Evolutionary conservation across 345 rosid genomes (phyloP), one percentile per base, ranked within the genome.

Genomic region (Eucalyptus curtisii): DNA sequence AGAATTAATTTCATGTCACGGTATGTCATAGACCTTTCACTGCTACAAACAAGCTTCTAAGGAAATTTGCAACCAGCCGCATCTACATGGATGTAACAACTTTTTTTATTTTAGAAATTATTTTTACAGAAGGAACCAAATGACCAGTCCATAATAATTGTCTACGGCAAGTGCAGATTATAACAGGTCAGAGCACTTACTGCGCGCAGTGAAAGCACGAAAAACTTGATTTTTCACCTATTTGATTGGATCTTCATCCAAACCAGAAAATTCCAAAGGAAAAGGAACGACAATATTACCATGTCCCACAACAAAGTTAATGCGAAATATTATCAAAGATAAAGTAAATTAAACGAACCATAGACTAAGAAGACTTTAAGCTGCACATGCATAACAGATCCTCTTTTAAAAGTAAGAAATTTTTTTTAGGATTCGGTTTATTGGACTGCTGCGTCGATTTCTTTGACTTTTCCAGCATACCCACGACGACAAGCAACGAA

Each of bases 221-320:
- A 76, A 37, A 76, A 76, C 30, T 40, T 11, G n/a, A n/a, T 20
- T 37, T 40, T 22, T 76, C 84, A 22, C 44, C 16, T 40, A 40
- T 20, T 40, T 6, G 15, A 76, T 40, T 76, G 47, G 47, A 76
- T 76, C 84, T 40, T 40, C 45, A 94, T 89, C 97, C 95, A 95
- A 94, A 93, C 91, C 92, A 88, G 90, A 95, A 89, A 90, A 87
- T 86, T 94, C 98, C 98, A 96, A 95, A 95, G 91, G 53, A 40
- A 5, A 3, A 88, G 91, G 61, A 86, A 89, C 90, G 55, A 88
- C 88, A 90, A 64, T 86, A 87, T 87, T 89, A n/a, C 59, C 57
- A 50, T 30, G 44, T 84, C 81, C 61, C 55, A 49, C 86, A 20
- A 37, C 40, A 55, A 50, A 49, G 50, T 30, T 88, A 88, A 87